Evolutionary conservation across 176 grass and related monocot genomes (phyloP), one percentile per base, ranked within the genome.

Genomic region (Saccharum spontaneum): DNA sequence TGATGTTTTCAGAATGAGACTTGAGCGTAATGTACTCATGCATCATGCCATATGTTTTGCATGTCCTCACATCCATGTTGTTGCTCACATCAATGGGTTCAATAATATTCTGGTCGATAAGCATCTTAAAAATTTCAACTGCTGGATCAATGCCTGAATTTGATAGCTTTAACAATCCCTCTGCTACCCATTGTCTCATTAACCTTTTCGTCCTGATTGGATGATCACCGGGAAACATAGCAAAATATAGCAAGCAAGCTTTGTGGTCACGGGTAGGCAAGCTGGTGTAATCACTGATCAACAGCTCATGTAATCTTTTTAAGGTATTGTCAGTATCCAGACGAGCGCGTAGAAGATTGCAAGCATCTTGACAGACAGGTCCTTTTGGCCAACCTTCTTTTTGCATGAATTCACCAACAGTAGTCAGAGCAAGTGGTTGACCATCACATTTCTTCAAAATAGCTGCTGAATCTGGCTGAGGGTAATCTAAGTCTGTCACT

Each of bases 391-490:
- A 70, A 70, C 18, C 4, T 10, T 40, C 10, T 40, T 22, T 70
- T 40, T 3, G 36, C 67, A 70, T 41, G 2, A 70, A 70, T 2
- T 70, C 1, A 4, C 68, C 68, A 13, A 70, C 37, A 5, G 68
- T 41, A 23, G 37, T 41, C 68, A 70, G 68, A 41, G 68, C 68
- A 40, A 70, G 68, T 70, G 68, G 37, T n/a, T 70, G 68, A 70
- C 68, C 68, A 23, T 70, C 68, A 70, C 68, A 70, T 70, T 70
- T 70, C 36, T 70, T 70, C 10, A 70, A 70, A 70, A 70, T 70
- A 6, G 9, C 68, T 70, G 37, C 10, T 11, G 18, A 23, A 70
- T 70, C 37, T 4, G 37, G 68, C 37, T 40, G 3, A 3, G 7
- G 5, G 68, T 70, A 70, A n/a, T 41, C 24, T 31, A 3, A 49